A percentile compares a stretch with the other conserved stretches of the same genome.
Conservation (phyloP, 2,329 filamentous ascomycete species). For the Clonostachys sp. region DNA sequence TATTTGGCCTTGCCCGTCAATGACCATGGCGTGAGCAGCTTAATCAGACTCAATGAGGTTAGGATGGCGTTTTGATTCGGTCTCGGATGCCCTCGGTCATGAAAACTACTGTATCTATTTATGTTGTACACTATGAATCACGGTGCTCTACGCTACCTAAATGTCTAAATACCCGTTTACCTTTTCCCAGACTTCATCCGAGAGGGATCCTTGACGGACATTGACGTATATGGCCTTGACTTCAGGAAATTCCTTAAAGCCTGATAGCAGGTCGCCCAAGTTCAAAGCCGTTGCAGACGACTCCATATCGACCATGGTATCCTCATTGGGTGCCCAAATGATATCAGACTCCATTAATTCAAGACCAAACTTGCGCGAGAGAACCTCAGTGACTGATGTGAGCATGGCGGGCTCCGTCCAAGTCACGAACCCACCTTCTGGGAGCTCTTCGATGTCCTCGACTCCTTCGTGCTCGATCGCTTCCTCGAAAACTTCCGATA, state of each 20-base stretch:
- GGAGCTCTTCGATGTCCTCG: slow-evolving; percentile 64
- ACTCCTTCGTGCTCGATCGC: slow-evolving; percentile 78
- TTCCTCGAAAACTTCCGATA: slow-evolving; percentile 74
- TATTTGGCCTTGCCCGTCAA: slow-evolving; percentile 3
- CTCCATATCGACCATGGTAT: slow-evolving; percentile 65
- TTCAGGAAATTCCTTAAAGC: slow-evolving; percentile 62
- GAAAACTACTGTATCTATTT: neutral
- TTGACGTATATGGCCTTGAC: slow-evolving; percentile 82
- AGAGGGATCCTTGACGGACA: slow-evolving; percentile 40
- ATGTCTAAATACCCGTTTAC: slow-evolving; percentile 49
- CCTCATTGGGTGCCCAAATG: slow-evolving; percentile 78
- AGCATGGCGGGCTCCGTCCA: slow-evolving; percentile 28
- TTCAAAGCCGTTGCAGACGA: slow-evolving; percentile 47
- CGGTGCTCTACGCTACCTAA: slow-evolving; percentile 18
- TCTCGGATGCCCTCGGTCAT: too few species aligned
- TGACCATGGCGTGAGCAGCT: too few species aligned
- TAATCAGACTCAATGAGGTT: too few species aligned
- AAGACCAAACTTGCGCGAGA: slow-evolving; percentile 61
- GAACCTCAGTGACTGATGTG: slow-evolving; percentile 27
- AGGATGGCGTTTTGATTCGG: too few species aligned
- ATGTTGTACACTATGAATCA: slow-evolving; percentile 1
- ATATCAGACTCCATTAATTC: slow-evolving; percentile 74
- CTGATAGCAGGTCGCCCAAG: slow-evolving; percentile 55
- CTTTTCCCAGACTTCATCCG: slow-evolving; percentile 48
- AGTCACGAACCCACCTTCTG: slow-evolving; percentile 66